Evolutionary conservation across 768 basidiomycete genomes (phyloP), one percentile per base, ranked within the genome.

Genomic region (Rhodotorula paludigena): DNA sequence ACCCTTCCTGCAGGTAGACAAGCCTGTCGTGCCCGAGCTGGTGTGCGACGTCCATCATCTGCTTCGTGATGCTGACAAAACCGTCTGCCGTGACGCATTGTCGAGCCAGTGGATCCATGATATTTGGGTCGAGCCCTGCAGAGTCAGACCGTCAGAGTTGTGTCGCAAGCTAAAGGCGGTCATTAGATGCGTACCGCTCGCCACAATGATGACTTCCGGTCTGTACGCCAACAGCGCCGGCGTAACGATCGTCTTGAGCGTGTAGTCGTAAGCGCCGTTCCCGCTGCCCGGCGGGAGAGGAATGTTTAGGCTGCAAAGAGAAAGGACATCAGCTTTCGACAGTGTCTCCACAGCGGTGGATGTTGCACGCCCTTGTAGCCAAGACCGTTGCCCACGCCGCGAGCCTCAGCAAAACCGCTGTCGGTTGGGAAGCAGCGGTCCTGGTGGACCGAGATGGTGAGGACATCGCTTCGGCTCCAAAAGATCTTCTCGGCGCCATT

Each of bases 401-500:
- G 49, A 11, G 49, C 10, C 16, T 30, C 32, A 25, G 49, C 30
- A 18, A 51, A 51, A 18, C 49, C 49, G 30, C 30, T 20, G 49
- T 51, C 49, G 1, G 49, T 7, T 8, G 49, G 49, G 49, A 51
- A 51, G 49, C 49, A 51, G 30, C 49, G 49, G 49, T 51, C 49
- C 18, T 51, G 49, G 32, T 51, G 49, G 5, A 51, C 15, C 49
- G 49, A 51, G 49, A 51, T 51, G 30, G 49, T 51, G 49, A 51
- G 49, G 30, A 51, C 49, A 20, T 28, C 47, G n/a, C 28, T 48
- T 2, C 47, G 47, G 12, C 33, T 20, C 49, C 49, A 51, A 18
- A 51, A 51, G 49, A 51, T 51, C 49, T 51, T 51, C 20, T 51
- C 49, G 1, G 49, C 49, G 49, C 49, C 49, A 15, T 51, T 51